Base-by-base conservation (phyloP, 106 monocot species). In the Acorus calamus region DNA sequence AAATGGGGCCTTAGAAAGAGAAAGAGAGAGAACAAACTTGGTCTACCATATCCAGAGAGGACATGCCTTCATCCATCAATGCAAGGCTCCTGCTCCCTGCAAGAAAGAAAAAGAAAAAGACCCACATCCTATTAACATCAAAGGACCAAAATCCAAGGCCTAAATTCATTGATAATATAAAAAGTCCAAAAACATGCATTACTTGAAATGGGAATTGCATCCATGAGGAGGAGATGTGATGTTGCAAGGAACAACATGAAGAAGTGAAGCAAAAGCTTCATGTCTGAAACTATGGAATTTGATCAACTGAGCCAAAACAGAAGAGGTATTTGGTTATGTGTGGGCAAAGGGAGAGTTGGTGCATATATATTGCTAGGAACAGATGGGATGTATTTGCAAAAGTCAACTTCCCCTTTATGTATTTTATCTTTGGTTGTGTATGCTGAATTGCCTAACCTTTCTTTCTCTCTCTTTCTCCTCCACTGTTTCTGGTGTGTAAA, bases 201-300 rank as follows among this genome's bases (percentile, higher is more conserved):
- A 76, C 64, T 76, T 6, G 76, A 69, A 8, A 70, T 57, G 65
- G 76, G 64, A 6, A 65, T 64, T 58, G 76, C 62, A 13, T 44
- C 68, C 7, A 58, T 44, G 52, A 57, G 71, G 62, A 72, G 61
- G 47, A 77, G 59, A 49, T 12, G 53, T 57, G 66, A 71, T 9
- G 66, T 14, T 53, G 66, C 12, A 53, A 77, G 52, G 3, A 77
- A 5, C 8, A 61, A 9, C 11, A 49, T 42, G 47, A 75, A 69
- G 68, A 75, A 48, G 3, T 53, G 51, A 8, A 63, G 55, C 53
- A 69, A 56, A 42, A 50, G 68, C 55, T 69, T 74, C 46, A 60
- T 60, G 48, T 42, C 42, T 52, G 65, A 50, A 28, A 51, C 47
- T 51, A 14, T 49, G 64, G 41, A 10, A 9, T 9, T 28, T 45